phyloP scores from a whole-genome alignment of 129 eudicot genomes.

The Tanacetum coccineum region DNA sequence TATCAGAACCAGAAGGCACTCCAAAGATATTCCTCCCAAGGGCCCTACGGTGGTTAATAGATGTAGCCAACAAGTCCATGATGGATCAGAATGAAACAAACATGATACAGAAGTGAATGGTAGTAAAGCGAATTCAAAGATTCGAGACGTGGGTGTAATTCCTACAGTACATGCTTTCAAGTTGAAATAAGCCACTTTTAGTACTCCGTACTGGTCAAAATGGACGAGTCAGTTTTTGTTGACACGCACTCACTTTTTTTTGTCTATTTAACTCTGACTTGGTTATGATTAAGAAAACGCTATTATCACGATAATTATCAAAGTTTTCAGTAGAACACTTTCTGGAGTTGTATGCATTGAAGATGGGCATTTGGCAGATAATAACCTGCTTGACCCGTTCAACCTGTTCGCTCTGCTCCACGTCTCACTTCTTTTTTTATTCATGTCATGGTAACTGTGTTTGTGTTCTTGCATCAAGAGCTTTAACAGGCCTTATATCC shows the following conservation, averaged over 20 bases:
- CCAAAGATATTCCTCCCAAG: constrained; percentile 83
- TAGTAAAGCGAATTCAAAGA: constrained; percentile 47
- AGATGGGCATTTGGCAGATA: not conserved
- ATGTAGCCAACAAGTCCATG: constrained; percentile 49
- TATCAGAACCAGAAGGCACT: constrained; percentile 98
- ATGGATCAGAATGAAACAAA: constrained; percentile 36
- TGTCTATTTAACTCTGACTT: not conserved
- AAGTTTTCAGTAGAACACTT: not conserved
- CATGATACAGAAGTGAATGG: constrained; percentile 26
- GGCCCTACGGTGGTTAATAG: constrained; percentile 79
- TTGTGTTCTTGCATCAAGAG: constrained; percentile 84
- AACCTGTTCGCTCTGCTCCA: not conserved
- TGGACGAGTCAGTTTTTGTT: not conserved
- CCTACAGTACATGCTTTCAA: constrained; percentile 93
- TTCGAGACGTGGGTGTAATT: constrained; percentile 92
- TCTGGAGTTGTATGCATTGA: constrained; percentile 2
- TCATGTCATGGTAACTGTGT: not conserved
- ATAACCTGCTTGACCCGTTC: not conserved
- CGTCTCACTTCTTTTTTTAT: too few relatives aligned
- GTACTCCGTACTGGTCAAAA: not conserved
- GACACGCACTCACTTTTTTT: not conserved
- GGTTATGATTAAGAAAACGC: not conserved
- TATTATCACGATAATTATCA: not conserved
- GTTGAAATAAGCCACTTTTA: not conserved
- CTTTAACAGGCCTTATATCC: constrained; percentile 72